Evolutionary conservation across 192 early-diverging fungal species (phyloP).

Genomic region (Backusella australiensis): DNA sequence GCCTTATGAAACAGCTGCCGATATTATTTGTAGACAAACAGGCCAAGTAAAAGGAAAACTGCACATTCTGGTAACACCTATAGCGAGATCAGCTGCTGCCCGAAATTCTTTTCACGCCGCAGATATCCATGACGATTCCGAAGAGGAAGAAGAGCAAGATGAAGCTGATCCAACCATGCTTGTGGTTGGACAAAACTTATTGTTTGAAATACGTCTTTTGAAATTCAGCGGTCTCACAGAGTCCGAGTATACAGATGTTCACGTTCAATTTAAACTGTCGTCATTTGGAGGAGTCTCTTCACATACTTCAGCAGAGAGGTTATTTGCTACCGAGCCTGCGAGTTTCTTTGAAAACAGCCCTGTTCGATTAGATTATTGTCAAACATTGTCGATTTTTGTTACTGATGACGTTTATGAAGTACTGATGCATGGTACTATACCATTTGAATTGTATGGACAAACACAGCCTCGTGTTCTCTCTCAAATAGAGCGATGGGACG

Average conservation of each 20-base stretch:
- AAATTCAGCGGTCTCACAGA: slow-evolving; percentile 59
- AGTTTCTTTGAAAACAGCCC: slow-evolving; percentile 50
- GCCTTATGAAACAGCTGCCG: slow-evolving; percentile 36
- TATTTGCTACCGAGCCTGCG: slow-evolving; percentile 62
- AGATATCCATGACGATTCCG: slow-evolving; percentile 13
- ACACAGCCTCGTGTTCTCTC: slow-evolving; percentile 39
- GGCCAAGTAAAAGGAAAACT: slow-evolving; percentile 42
- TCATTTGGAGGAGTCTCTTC: slow-evolving; percentile 54
- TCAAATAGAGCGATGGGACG: slow-evolving; percentile 52
- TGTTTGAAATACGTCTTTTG: slow-evolving; percentile 65
- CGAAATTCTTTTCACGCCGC: neutral
- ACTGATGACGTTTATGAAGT: slow-evolving; percentile 18
- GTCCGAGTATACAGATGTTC: slow-evolving; percentile 63
- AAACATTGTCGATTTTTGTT: slow-evolving; percentile 44
- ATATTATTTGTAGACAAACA: slow-evolving; percentile 44
- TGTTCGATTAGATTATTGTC: slow-evolving; percentile 52
- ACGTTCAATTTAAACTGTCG: slow-evolving; percentile 68
- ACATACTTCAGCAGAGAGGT: slow-evolving; percentile 40
- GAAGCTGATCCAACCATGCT: slow-evolving; percentile 24
- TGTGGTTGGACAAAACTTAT: slow-evolving; percentile 43
- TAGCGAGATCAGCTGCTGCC: slow-evolving; percentile 21
- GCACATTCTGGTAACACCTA: slow-evolving; percentile 39
- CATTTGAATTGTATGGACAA: slow-evolving; percentile 54
- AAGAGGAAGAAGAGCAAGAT: slow-evolving; percentile 4
- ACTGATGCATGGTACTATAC: slow-evolving; percentile 24